Evolutionary conservation across 805 yeast species (phyloP), one percentile per base, ranked within the genome.

Genomic region (Phaffomyces antillensis): DNA sequence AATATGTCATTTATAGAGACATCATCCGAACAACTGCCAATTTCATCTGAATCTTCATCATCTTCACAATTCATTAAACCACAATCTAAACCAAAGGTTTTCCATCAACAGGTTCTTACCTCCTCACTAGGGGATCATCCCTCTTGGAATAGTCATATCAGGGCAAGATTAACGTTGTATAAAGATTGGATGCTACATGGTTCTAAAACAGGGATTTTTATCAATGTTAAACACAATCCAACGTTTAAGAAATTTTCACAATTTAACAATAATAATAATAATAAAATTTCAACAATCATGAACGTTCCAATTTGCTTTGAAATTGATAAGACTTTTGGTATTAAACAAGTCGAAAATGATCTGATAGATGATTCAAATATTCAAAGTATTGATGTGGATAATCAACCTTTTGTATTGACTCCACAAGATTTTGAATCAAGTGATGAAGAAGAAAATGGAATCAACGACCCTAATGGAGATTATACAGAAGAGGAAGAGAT

Each of bases 1-100:
- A 47, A 45, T 28, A 54, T 58, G 56, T 46, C 60, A 8, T 57
- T 58, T 37, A 48, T 55, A 17, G 50, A 55, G 28, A 45, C 47
- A 13, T 16, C 11, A 28, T 28, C 17, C n/a, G 43, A 10, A 18
- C 31, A n/a, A 33, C 37, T 15, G 13, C 32, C 33, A 10, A 37
- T 47, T 11, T 39, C 51, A 5, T 32, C 43, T 10, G 30, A 13
- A 15, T n/a, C 43, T 12, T 18, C 30, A 2, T 30, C 8, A 13
- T 24, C 35, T 25, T 46, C 53, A 15, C 47, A 39, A 12, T 11
- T 25, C 4, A 13, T 23, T 13, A 42, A 41, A 17, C 51, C 52
- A 2, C 48, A 48, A 36, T 13, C 16, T 8, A 42, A 41, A 17
- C 51, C 52, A 1, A 48, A 48, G 34, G 41, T 46, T 4, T 18